Conservation (phyloP, 768 basidiomycete species). For the Crassisporium funariophilum region DNA sequence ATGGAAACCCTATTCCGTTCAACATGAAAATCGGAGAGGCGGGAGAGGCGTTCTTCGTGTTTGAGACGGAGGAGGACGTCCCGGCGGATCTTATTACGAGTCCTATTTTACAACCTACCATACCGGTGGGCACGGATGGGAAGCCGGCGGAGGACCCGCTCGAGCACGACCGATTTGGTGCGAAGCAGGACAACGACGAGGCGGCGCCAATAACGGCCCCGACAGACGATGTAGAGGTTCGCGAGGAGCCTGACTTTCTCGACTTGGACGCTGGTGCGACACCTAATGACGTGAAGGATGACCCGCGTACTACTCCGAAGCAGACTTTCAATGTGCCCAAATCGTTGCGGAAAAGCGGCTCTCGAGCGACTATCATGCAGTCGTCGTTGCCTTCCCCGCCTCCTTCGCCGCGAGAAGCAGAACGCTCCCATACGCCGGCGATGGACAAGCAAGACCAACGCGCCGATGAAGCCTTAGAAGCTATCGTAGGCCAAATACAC, state of each 20-base stretch:
- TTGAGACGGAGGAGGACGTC: constrained; percentile 94
- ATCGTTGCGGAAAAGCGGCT: constrained; percentile 29
- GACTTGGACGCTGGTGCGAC: constrained; percentile 66
- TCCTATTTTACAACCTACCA: constrained; percentile 77
- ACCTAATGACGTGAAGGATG: constrained; percentile 20
- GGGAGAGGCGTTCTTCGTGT: constrained; percentile 98
- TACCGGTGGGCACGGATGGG: constrained; percentile 34
- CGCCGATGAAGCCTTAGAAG: constrained; percentile 54
- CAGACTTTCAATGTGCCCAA: constrained; percentile 30
- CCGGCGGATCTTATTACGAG: constrained; percentile 93
- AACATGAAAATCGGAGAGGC: constrained; percentile 99
- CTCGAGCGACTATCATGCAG: constrained; percentile 33
- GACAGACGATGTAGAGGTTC: constrained; percentile 16
- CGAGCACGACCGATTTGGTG: constrained; percentile 43
- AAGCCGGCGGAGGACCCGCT: constrained; percentile 22
- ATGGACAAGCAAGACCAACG: constrained; percentile 42
- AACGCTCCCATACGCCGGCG: constrained; percentile 28
- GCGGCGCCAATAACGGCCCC: constrained; percentile 9
- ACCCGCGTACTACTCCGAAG: constrained; percentile 33
- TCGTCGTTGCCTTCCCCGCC: constrained; percentile 35
- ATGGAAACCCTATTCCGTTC: constrained; percentile 85
- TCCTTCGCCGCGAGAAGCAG: constrained; percentile 21
- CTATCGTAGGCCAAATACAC: constrained; percentile 42
- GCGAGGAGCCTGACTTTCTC: constrained; percentile 76
- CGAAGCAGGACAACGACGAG: constrained; percentile 28